Evolutionary conservation across 2,329 filamentous ascomycete genomes (phyloP), one percentile per base, ranked within the genome.

Genomic region (Tolypocladium capitatum): DNA sequence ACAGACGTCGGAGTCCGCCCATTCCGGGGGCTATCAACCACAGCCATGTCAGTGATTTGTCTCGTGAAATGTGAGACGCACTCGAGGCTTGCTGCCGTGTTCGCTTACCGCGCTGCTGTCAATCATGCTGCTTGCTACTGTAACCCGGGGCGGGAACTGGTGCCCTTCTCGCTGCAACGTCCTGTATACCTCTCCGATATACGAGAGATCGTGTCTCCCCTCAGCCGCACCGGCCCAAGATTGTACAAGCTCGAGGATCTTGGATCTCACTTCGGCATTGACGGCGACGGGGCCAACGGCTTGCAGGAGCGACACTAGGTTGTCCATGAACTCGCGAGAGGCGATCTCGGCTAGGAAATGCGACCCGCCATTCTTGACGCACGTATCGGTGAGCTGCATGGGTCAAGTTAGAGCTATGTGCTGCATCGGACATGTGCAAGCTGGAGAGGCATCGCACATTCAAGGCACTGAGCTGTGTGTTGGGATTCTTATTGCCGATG

Each of bases 291-390:
- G 67, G 2, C 86, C 86, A 45, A 85, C 82, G 18, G 86, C 84
- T 62, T 91, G 90, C 31, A 98, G 75, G 16, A 98, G 75, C 32
- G 91, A 96, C 18, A 87, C 84, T 46, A 98, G 70, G 63, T 96
- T 96, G 68, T 98, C 92, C 85, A 98, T 94, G 61, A 97, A 98
- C 70, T 98, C 92, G 53, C 90, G 81, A 18, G 91, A 96, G 36
- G 92, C 91, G 57, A 98, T 92, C 70, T 98, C 92, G 55, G 83
- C 77, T 45, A 98, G 81, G 66, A 98, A 98, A 68, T 98, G 92
- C 35, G 84, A 79, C 56, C 92, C 92, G 50, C 92, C 92, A 72
- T 98, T 98, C 72, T 98, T 98, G 52, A 97, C 89, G 63, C 92
- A 98, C 1, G 92, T 97, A 70, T 98, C 92, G 55, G 90, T 95